Evolutionary conservation across 2,329 filamentous ascomycete genomes (phyloP).

Genomic region (Xylariaceae sp.): DNA sequence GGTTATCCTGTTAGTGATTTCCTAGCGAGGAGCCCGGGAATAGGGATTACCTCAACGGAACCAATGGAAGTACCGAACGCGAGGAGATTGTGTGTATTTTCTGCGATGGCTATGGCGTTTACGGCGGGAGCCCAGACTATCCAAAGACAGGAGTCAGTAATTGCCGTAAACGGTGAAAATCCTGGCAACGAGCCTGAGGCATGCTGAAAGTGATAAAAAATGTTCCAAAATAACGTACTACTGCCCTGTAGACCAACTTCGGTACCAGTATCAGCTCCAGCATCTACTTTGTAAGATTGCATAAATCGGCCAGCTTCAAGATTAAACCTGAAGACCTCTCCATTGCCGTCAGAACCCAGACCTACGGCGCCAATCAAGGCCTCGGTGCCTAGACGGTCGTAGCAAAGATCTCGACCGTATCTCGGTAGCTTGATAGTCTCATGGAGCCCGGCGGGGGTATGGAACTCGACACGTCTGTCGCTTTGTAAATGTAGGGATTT

Average conservation of each 20-base stretch:
- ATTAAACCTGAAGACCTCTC: constrained; percentile 92
- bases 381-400: constrained; percentile 82
- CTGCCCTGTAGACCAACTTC: constrained; percentile 85
- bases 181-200: neutral
- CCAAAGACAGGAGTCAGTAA: neutral
- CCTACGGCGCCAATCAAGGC: constrained; percentile 88
- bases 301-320: constrained; percentile 92
- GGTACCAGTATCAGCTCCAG: constrained; percentile 79
- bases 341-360: constrained; percentile 81
- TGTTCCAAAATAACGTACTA: constrained; percentile 42
- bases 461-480: constrained; percentile 90
- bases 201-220: neutral
- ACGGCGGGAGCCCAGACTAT: constrained; percentile 78
- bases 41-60: constrained; percentile 72
- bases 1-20: constrained; percentile 3
- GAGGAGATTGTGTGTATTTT: constrained; percentile 85
- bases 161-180: no score
- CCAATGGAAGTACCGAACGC: constrained; percentile 94
- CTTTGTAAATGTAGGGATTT: constrained; percentile 94
- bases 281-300: constrained; percentile 90
- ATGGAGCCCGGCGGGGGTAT: constrained; percentile 72
- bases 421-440: constrained; percentile 88
- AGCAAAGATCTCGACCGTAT: constrained; percentile 74
- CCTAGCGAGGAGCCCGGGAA: neutral
- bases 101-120: constrained; percentile 85